Conservation (phyloP, 768 basidiomycete genomes). For the Tylopilus subfusipes region DNA sequence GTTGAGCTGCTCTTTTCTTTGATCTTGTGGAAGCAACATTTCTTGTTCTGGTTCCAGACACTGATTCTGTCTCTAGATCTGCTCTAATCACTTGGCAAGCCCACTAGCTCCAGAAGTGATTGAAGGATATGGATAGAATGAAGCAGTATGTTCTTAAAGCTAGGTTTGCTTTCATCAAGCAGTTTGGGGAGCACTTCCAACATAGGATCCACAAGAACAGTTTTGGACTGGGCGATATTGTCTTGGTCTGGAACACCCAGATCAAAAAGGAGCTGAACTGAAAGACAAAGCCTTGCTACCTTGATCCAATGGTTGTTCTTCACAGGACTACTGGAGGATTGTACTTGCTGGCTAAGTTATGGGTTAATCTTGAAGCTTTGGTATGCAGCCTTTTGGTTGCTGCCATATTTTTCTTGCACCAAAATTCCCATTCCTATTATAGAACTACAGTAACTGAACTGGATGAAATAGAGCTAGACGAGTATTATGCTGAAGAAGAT, state of each 20-base stretch:
- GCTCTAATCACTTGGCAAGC: background rate
- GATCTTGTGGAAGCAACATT: slow-evolving; percentile 30
- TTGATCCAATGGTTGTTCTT: background rate
- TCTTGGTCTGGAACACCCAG: background rate
- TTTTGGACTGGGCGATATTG: background rate
- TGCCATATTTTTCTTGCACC: background rate
- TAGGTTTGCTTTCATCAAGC: background rate
- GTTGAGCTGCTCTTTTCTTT: slow-evolving; percentile 27
- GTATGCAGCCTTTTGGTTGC: background rate
- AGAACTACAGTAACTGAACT: background rate
- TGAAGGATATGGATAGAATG: background rate
- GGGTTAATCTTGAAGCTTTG: background rate
- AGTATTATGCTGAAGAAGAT: background rate
- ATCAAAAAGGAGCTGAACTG: background rate
- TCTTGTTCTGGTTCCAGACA: too few species aligned
- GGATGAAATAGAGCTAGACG: background rate
- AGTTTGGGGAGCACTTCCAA: background rate
- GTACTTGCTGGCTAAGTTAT: background rate
- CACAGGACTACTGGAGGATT: background rate
- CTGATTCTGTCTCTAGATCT: too few species aligned
- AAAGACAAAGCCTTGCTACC: background rate
- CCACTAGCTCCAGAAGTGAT: background rate
- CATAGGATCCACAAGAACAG: background rate
- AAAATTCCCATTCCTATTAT: background rate
- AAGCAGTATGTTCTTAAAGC: background rate